These are phyloP conservation scores for Colletotrichum destructivum DNA, from an alignment of 2,329 filamentous ascomycete genomes.

Conservation along the genomic window DNA sequence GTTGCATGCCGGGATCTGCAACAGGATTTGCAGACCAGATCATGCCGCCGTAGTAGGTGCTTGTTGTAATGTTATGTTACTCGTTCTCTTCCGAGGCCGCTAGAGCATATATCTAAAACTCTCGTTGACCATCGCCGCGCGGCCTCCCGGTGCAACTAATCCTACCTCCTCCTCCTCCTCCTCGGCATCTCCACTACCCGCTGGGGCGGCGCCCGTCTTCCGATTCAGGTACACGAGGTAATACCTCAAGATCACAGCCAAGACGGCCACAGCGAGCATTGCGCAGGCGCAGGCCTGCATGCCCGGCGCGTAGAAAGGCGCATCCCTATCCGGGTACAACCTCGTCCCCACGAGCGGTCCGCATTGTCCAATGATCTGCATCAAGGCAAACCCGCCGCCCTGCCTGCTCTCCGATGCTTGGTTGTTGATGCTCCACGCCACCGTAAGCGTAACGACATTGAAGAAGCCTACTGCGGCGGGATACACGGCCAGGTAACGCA, in stretches of 20 bases:
- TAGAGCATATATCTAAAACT: conserved; percentile 65
- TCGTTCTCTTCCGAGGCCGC: conserved; percentile 6
- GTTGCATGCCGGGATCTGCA: not conserved
- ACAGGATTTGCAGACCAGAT: not conserved
- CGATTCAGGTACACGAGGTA: conserved; percentile 68
- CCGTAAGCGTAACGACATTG: conserved; percentile 85
- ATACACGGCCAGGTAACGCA: conserved; percentile 83
- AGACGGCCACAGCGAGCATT: conserved; percentile 72
- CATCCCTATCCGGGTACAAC: conserved; percentile 73
- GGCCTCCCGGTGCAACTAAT: conserved; percentile 53
- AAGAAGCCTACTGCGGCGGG: conserved; percentile 88
- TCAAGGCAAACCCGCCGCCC: conserved; percentile 82
- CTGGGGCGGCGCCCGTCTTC: conserved; percentile 56
- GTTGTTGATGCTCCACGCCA: conserved; percentile 93
- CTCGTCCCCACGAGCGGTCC: conserved; percentile 80
- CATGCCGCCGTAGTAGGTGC: not conserved
- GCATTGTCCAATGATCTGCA: conserved; percentile 87
- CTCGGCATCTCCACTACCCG: conserved; percentile 45
- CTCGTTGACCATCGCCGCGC: conserved; percentile 44
- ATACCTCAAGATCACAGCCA: conserved; percentile 69
- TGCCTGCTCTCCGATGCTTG: conserved; percentile 78
- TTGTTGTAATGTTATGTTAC: not conserved
- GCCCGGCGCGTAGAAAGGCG: conserved; percentile 73
- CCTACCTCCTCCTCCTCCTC: conserved; percentile 61
- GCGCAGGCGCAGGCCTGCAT: conserved; percentile 75